Percentiles rank a stretch among this genome's conserved stretches.
phyloP scores from a whole-genome alignment of 495 filamentous ascomycete genomes.

The Penicillium odoratum region DNA sequence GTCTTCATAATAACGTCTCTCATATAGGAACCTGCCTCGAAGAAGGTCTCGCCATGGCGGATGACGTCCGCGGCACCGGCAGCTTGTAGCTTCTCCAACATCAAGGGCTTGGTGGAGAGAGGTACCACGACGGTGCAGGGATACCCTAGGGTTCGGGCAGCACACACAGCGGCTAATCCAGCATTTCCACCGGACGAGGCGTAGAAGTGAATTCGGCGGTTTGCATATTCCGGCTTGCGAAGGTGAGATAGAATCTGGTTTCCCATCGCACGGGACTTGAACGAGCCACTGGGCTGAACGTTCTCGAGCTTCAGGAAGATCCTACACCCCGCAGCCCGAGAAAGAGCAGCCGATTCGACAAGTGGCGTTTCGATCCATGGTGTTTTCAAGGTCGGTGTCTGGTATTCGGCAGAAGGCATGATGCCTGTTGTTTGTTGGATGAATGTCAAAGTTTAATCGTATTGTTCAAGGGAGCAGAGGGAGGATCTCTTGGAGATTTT shows the following conservation, averaged over 20 bases:
- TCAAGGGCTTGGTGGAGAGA: slow-evolving; percentile 60
- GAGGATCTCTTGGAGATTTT: background rate
- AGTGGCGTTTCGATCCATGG: slow-evolving; percentile 76
- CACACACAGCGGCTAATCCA: slow-evolving; percentile 84
- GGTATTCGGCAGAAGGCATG: slow-evolving; percentile 33
- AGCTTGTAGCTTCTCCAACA: slow-evolving; percentile 69
- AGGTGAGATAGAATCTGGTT: slow-evolving; percentile 68
- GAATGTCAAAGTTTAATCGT: background rate
- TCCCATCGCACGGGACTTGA: slow-evolving; percentile 91
- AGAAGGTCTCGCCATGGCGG: slow-evolving; percentile 70
- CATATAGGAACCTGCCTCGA: slow-evolving; percentile 74
- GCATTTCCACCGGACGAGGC: slow-evolving; percentile 88
- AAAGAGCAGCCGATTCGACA: slow-evolving; percentile 65
- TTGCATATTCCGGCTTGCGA: slow-evolving; percentile 38
- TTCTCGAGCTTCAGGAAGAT: slow-evolving; percentile 94
- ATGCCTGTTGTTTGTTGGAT: slow-evolving; percentile 30
- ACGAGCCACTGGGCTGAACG: slow-evolving; percentile 88
- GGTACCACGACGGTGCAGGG: slow-evolving; percentile 85
- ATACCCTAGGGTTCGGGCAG: slow-evolving; percentile 65
- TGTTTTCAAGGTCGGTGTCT: slow-evolving; percentile 35
- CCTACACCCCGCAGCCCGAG: slow-evolving; percentile 69
- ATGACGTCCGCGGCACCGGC: slow-evolving; percentile 71
- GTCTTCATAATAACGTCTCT: slow-evolving; percentile 59
- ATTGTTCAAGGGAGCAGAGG: background rate
- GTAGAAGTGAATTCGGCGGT: slow-evolving; percentile 71